Conservation (phyloP, 495 filamentous ascomycete genomes). For the Staphylotrichum longicolle region DNA sequence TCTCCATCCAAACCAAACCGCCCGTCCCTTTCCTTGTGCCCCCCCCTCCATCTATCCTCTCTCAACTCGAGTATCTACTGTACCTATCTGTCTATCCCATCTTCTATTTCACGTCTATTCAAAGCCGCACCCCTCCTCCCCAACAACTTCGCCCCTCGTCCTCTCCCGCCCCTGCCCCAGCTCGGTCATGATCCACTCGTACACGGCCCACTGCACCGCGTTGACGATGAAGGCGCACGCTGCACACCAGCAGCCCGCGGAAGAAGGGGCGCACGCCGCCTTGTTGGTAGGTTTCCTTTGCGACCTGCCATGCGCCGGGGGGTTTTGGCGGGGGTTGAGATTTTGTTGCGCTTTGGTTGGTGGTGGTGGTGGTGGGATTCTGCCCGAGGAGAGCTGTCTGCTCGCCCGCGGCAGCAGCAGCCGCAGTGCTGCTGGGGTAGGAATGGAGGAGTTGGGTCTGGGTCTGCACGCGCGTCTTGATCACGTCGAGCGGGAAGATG, state of each 20-base stretch:
- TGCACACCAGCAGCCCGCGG: constrained; percentile 73
- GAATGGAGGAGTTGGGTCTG: constrained; percentile 40
- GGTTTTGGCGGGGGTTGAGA: not conserved
- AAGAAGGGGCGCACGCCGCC: constrained; percentile 72
- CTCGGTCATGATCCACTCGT: constrained; percentile 75
- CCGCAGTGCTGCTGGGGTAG: not conserved
- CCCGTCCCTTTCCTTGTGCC: too few relatives aligned
- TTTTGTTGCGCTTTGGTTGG: too few relatives aligned
- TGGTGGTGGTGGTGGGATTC: not conserved
- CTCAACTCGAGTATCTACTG: too few relatives aligned
- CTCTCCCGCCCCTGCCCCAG: constrained; percentile 35
- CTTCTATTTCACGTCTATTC: not conserved
- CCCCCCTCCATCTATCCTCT: too few relatives aligned
- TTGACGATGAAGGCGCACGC: constrained; percentile 83
- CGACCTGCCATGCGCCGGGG: constrained; percentile 58
- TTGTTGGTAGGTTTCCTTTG: constrained; percentile 58
- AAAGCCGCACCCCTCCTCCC: not conserved
- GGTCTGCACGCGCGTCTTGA: constrained; percentile 84
- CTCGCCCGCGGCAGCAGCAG: constrained; percentile 39
- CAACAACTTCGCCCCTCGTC: not conserved
- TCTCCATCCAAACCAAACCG: too few relatives aligned
- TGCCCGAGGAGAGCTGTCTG: too few relatives aligned
- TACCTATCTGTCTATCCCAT: too few relatives aligned
- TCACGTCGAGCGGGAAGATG: constrained; percentile 82
- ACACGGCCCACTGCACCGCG: constrained; percentile 76